A percentile compares a stretch with the other conserved stretches of the same genome.
Evolutionary conservation across 2,329 filamentous ascomycete species (phyloP).

Genomic region (Dissoconium aciculare): DNA sequence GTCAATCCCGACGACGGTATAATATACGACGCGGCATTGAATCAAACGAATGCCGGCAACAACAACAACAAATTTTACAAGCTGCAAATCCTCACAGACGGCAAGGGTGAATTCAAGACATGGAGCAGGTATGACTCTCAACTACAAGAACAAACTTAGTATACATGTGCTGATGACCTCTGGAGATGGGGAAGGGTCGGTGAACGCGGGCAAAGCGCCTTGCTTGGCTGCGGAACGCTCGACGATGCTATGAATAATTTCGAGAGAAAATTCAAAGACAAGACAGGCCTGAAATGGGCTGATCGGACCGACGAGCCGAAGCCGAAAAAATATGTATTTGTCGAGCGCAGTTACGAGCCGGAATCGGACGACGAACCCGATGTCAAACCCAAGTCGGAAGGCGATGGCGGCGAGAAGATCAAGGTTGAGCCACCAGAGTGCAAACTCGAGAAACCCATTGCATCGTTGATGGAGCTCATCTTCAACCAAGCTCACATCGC

Average conservation of each 20-base stretch:
- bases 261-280: slow-evolving; percentile 43
- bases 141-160: no score
- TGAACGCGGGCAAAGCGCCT: slow-evolving; percentile 33
- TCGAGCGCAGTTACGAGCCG: slow-evolving; percentile 62
- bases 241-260: slow-evolving; percentile 31
- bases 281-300: slow-evolving; percentile 38
- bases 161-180: no score
- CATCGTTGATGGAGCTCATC: slow-evolving; percentile 62
- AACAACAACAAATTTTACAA: slow-evolving; percentile 81
- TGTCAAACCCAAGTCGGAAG: slow-evolving; percentile 18
- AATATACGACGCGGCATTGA: slow-evolving; percentile 67
- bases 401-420: slow-evolving; percentile 14
- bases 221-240: slow-evolving; percentile 27
- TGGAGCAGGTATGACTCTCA: no score
- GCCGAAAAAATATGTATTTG: slow-evolving; percentile 56
- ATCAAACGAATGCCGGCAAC: slow-evolving; percentile 54
- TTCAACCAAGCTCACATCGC: slow-evolving; percentile 63
- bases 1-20: slow-evolving; percentile 45
- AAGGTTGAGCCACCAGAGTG: slow-evolving; percentile 29
- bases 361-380: slow-evolving; percentile 49
- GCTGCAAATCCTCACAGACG: slow-evolving; percentile 56
- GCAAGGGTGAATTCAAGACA: slow-evolving; percentile 47
- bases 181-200: slow-evolving; percentile 77
- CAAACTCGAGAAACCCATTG: slow-evolving; percentile 44
- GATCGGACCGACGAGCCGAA: slow-evolving; percentile 41